Conservation (phyloP, 1,284 basidiomycete species). For the Acaromyces ingoldii region DNA sequence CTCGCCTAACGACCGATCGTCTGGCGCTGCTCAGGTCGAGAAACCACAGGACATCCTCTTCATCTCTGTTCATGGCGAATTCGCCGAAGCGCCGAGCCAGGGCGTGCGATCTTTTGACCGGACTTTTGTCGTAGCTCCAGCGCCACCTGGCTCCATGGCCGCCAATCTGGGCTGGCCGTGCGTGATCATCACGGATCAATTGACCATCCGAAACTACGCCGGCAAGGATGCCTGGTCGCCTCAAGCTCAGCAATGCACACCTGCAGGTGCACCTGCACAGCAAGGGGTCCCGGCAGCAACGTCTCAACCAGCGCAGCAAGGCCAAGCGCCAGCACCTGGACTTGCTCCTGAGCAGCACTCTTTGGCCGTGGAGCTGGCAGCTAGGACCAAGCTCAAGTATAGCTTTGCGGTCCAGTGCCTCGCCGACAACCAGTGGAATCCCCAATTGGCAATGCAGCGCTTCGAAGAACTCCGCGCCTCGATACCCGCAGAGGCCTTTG, state of each 20-base stretch:
- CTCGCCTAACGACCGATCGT: too few relatives aligned
- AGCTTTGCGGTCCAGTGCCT: slow-evolving; percentile 52
- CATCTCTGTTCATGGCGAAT: slow-evolving; percentile 84
- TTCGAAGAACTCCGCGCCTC: slow-evolving; percentile 44
- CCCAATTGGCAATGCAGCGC: slow-evolving; percentile 40
- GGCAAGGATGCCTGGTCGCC: slow-evolving; percentile 68
- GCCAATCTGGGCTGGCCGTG: slow-evolving; percentile 81
- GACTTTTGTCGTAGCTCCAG: slow-evolving; percentile 78
- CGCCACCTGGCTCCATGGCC: slow-evolving; percentile 74
- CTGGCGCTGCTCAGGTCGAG: neutral
- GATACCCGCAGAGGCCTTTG: slow-evolving; percentile 12
- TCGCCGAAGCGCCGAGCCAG: slow-evolving; percentile 63
- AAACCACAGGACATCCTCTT: slow-evolving; percentile 60
- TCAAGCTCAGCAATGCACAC: too few relatives aligned
- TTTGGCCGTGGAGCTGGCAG: slow-evolving; percentile 47
- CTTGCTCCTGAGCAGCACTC: slow-evolving; percentile 42
- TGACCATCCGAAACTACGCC: slow-evolving; percentile 76
- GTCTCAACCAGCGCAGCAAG: slow-evolving; percentile 28
- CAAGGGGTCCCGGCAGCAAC: neutral
- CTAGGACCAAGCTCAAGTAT: slow-evolving; percentile 49
- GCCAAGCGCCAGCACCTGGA: slow-evolving; percentile 9
- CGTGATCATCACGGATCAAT: slow-evolving; percentile 79
- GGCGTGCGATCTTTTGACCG: slow-evolving; percentile 89
- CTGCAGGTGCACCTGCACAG: slow-evolving; percentile 25
- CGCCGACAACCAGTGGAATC: slow-evolving; percentile 51